Evolutionary conservation across 2,329 filamentous ascomycete genomes (phyloP).

Genomic region (Neopestalotiopsis sp.): DNA sequence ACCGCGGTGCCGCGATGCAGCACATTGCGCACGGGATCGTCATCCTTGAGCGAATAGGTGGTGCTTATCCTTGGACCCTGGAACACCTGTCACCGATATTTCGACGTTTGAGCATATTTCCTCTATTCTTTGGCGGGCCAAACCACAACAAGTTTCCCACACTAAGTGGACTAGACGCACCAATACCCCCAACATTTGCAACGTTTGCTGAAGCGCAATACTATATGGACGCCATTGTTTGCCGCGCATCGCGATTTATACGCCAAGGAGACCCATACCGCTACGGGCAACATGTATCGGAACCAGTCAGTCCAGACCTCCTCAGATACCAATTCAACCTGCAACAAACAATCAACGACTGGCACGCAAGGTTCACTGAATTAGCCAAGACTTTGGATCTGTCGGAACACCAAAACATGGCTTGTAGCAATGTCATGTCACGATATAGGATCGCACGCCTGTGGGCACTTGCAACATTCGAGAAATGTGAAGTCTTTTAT

Average conservation of each 20-base stretch:
- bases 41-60: slow-evolving; percentile 38
- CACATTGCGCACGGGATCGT: slow-evolving; percentile 46
- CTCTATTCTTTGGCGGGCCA: slow-evolving; percentile 41
- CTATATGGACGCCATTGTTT: slow-evolving; percentile 35
- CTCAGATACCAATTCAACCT: slow-evolving; percentile 30
- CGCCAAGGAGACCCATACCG: slow-evolving; percentile 36
- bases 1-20: slow-evolving; percentile 40
- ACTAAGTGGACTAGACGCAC: slow-evolving; percentile 30
- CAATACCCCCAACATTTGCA: slow-evolving; percentile 28
- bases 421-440: slow-evolving; percentile 33
- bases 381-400: slow-evolving; percentile 18
- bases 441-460: slow-evolving; percentile 39
- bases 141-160: slow-evolving; percentile 31
- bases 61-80: slow-evolving; percentile 34
- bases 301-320: slow-evolving; percentile 25
- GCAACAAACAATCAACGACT: slow-evolving; percentile 31
- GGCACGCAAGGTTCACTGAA: slow-evolving; percentile 34
- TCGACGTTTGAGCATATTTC: slow-evolving; percentile 44
- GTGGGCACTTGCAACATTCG: slow-evolving; percentile 39
- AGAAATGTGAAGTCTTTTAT: slow-evolving; percentile 39
- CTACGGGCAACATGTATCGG: slow-evolving; percentile 23
- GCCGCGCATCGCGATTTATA: slow-evolving; percentile 37
- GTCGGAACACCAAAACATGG: slow-evolving; percentile 6
- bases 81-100: slow-evolving; percentile 43
- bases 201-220: slow-evolving; percentile 35